Conservation (phyloP, 768 basidiomycete species). For the Symmetrospora coprosmae region DNA sequence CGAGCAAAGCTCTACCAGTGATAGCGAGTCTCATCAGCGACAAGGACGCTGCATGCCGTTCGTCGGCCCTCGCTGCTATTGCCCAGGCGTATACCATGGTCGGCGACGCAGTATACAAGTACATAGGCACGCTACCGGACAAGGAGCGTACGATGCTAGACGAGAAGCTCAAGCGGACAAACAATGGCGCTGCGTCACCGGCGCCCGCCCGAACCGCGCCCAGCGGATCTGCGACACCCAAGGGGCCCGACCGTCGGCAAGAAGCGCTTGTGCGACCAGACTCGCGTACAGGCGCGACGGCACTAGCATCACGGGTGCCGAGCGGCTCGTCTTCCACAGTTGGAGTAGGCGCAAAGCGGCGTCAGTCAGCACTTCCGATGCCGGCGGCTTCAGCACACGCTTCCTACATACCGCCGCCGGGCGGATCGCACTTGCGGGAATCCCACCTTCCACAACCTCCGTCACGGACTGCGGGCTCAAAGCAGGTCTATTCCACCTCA, state of each 20-base stretch:
- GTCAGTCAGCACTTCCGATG: neutral
- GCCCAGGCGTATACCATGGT: constrained; percentile 70
- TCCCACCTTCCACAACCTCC: neutral
- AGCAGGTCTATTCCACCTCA: constrained; percentile 13
- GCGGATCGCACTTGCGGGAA: neutral
- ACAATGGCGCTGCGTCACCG: constrained; percentile 17
- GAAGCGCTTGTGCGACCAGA: neutral
- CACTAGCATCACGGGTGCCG: neutral
- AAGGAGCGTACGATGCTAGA: constrained; percentile 89
- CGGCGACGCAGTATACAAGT: constrained; percentile 70
- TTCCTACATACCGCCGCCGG: too few relatives aligned
- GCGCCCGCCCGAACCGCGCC: constrained; percentile 1
- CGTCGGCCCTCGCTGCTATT: constrained; percentile 65
- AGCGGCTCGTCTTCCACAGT: constrained; percentile 12
- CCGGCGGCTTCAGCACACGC: neutral
- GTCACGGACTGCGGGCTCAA: constrained; percentile 22
- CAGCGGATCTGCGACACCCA: neutral
- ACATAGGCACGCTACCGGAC: constrained; percentile 58
- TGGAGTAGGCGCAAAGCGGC: constrained; percentile 8
- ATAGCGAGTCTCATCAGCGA: constrained; percentile 71
- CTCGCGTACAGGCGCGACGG: neutral
- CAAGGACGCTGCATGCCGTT: constrained; percentile 75
- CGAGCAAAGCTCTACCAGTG: constrained; percentile 59
- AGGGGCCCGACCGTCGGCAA: constrained; percentile 16
- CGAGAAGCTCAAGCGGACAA: constrained; percentile 49